phyloP scores from a whole-genome alignment of 2,329 filamentous ascomycete genomes.

The Penicillium sp. region DNA sequence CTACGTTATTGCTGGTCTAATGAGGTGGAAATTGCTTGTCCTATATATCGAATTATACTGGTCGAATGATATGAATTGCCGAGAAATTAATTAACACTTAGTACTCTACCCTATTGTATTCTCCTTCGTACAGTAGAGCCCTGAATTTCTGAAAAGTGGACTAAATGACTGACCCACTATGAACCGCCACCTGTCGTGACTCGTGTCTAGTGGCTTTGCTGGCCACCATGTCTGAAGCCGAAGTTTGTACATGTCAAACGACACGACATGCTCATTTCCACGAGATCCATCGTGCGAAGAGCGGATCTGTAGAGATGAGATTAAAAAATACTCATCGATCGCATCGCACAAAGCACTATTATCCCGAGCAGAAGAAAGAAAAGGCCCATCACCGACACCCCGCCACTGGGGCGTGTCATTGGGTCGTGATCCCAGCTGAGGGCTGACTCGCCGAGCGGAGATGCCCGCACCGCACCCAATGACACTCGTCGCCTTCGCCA shows the following conservation, averaged over 20 bases:
- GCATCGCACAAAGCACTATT: neutral
- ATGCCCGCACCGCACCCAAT: conserved; percentile 6
- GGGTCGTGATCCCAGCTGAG: conserved; percentile 8
- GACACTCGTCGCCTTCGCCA: neutral
- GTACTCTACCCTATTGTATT: neutral
- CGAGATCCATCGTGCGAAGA: neutral
- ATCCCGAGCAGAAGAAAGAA: neutral
- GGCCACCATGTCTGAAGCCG: neutral
- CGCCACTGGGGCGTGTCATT: conserved; percentile 2
- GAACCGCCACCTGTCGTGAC: neutral
- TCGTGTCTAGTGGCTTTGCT: neutral
- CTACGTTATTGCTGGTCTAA: too few relatives aligned
- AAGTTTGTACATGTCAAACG: neutral
- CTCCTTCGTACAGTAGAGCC: neutral
- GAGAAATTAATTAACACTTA: neutral
- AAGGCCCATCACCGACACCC: conserved; percentile 2
- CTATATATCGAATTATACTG: neutral
- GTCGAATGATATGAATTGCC: neutral
- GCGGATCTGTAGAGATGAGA: neutral
- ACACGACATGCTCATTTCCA: neutral
- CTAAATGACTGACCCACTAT: neutral
- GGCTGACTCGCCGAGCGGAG: conserved; percentile 1
- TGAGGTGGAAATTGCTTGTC: neutral
- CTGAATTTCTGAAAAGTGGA: neutral
- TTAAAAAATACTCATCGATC: neutral